Base-by-base conservation (phyloP, 2,329 filamentous ascomycete species). In the Curvularia spicifera region DNA sequence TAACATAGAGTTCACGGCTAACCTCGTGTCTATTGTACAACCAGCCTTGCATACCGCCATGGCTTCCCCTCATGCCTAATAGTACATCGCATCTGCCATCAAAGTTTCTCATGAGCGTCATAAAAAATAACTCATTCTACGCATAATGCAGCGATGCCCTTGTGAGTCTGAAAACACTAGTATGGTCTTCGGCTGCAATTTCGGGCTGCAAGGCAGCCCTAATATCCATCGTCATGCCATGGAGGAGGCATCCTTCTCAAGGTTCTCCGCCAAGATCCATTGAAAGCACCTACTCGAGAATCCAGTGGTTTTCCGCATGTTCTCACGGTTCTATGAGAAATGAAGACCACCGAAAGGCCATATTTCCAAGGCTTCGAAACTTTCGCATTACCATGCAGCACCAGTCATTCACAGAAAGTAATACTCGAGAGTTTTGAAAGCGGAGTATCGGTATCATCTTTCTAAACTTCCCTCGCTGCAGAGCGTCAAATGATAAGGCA, bases 21-120 rank as follows among this genome's bases (percentile, higher is more conserved):
- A 57, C 49, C 10, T 47, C 35, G 10, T 52, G 73, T 70, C 77
- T 56, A 76, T 78, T 44, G 77, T 76, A 51, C 77, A 78, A 53
- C 45, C 46, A 18, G 39, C 37, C 28, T 46, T 18, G 45, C 45
- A 33, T 45, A 24, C 26, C 18, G 31, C 20, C 12, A 45, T 8
- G 7, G 47, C 22, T 39, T 50, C 8, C 15, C 10, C n/a, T 22
- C 15, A 26, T 5, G 22, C 5, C 12, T 9, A 24, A 4, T 18
- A 35, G 5, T n/a, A 37, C 12, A 49, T 39, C 33, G 15, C 15
- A 8, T 28, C 3, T 39, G 15, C 7, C 33, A 49, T 28, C 4
- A 8, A 18, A 13, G n/a, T 33, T 4, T 7, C 9, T 20, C 5
- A 15, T 20, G 5, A 13, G 15, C 18, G 8, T 18, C 7, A 3